Conservation (phyloP, 495 filamentous ascomycete genomes). For the Aspergillus hancockii region DNA sequence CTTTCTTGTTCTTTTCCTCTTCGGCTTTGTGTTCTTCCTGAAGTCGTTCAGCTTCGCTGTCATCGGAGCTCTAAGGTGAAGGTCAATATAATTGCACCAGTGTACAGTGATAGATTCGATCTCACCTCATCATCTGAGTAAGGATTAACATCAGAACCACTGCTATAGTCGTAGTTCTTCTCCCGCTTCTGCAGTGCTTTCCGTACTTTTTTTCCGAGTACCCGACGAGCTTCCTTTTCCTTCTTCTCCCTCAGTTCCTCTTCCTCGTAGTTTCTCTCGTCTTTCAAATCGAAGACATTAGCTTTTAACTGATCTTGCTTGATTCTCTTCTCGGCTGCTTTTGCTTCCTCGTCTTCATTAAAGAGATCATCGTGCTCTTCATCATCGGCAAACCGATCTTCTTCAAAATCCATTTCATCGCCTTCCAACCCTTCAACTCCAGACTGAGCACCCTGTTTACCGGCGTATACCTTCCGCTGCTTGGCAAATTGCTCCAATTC, state of each 20-base stretch:
- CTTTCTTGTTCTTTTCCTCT: slow-evolving; percentile 57
- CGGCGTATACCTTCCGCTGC: slow-evolving; percentile 45
- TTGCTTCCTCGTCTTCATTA: slow-evolving; percentile 82
- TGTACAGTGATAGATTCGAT: not conserved
- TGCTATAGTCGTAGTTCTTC: slow-evolving; percentile 80
- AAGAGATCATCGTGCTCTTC: slow-evolving; percentile 83
- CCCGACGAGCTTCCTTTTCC: slow-evolving; percentile 65
- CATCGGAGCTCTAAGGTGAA: slow-evolving; percentile 41
- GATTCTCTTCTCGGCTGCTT: slow-evolving; percentile 81
- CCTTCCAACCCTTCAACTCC: slow-evolving; percentile 55
- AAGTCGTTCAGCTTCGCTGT: slow-evolving; percentile 49
- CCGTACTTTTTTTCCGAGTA: slow-evolving; percentile 70
- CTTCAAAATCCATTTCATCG: slow-evolving; percentile 62
- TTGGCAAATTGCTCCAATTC: slow-evolving; percentile 53
- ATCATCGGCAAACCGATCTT: slow-evolving; percentile 79
- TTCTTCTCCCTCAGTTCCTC: slow-evolving; percentile 70
- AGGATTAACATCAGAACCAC: slow-evolving; percentile 72
- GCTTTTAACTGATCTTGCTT: slow-evolving; percentile 86
- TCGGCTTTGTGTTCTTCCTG: slow-evolving; percentile 73
- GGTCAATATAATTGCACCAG: not conserved
- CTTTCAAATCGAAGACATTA: slow-evolving; percentile 80
- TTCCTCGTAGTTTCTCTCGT: slow-evolving; percentile 82
- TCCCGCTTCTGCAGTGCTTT: slow-evolving; percentile 83
- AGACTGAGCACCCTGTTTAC: slow-evolving; percentile 35
- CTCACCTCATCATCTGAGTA: slow-evolving; percentile 61